Base-by-base conservation (phyloP, 805 yeast genomes). In the Wickerhamiella nectarea region DNA sequence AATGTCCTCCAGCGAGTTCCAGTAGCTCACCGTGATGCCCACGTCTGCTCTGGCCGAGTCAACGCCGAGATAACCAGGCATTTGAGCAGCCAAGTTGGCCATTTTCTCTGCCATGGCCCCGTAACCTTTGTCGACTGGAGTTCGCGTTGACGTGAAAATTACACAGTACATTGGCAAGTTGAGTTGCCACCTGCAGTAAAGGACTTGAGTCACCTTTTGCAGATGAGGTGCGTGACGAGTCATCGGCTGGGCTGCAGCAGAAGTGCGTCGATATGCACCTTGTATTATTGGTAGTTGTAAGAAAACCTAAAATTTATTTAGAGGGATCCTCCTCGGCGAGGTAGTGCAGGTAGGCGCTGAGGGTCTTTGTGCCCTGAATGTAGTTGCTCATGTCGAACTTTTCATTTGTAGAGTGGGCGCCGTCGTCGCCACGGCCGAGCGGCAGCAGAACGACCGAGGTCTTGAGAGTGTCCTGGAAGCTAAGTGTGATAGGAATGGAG, bases 361-460 rank as follows among this genome's bases (percentile, higher is more conserved):
- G 74, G 11, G 95, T 81, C 71, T 91, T 91, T 58, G 82, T 77
- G 52, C 99, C 99, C 58, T 83, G 82, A 53, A 91, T 77, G 66
- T 83, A 91, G 71, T 91, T 91, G 51, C 80, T 67, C 43, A 86
- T 69, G 61, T 93, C 82, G 56, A 91, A 67, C 69, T 91, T 91
- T 68, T 91, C 99, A 61, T 91, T 91, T 57, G 91, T 86, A 18
- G 95, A 85, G 64, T 91, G 99, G 38, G 99, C 98, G 56, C 98
- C 98, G 59, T 91, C 99, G 62, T 91, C 96, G 53, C 98, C 98
- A 67, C 93, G 80, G 52, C 99, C 99, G 81, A 91, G 82, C 50
- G 99, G 98, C 55, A 91, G 74, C 57, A 91, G 70, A 50, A 91
- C 70, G 26, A 87, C 97, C 50, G 78, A 78, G 19, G 93, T 82